Evolutionary conservation across 441 rosid species (phyloP).

Genomic region (Gossypium laxum): DNA sequence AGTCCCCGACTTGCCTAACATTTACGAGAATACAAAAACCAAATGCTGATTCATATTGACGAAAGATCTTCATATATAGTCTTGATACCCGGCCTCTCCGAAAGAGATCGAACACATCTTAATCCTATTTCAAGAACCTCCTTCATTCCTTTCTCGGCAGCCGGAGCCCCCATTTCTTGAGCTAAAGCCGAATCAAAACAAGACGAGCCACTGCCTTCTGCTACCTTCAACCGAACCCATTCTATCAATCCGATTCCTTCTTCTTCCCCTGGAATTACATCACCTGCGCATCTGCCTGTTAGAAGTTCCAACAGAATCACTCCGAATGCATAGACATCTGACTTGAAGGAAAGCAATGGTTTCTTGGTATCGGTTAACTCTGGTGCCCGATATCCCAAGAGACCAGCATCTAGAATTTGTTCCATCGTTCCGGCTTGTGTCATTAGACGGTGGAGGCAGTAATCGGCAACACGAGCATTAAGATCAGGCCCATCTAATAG

Average conservation of each 20-base stretch:
- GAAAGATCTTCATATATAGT: constrained; percentile 92
- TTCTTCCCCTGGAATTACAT: constrained; percentile 69
- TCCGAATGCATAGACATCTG: constrained; percentile 90
- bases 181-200: constrained; percentile 59
- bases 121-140: constrained; percentile 82
- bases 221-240: constrained; percentile 64
- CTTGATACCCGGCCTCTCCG: constrained; percentile 94
- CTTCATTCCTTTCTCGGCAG: constrained; percentile 71
- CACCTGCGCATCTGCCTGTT: constrained; percentile 90
- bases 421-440: constrained; percentile 73
- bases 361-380: constrained; percentile 85
- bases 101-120: constrained; percentile 62
- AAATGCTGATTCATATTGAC: constrained; percentile 33
- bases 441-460: constrained; percentile 92
- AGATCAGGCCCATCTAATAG: constrained; percentile 78
- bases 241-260: constrained; percentile 79
- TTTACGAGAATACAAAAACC: background rate
- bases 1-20: too few relatives aligned
- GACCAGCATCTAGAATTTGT: background rate
- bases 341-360: constrained; percentile 84
- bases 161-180: constrained; percentile 43
- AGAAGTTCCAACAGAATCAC: constrained; percentile 67
- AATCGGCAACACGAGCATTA: constrained; percentile 85
- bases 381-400: constrained; percentile 87
- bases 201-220: constrained; percentile 60